Evolutionary conservation across 2,329 filamentous ascomycete genomes (phyloP).

Genomic region (Colletotrichum spaethianum): DNA sequence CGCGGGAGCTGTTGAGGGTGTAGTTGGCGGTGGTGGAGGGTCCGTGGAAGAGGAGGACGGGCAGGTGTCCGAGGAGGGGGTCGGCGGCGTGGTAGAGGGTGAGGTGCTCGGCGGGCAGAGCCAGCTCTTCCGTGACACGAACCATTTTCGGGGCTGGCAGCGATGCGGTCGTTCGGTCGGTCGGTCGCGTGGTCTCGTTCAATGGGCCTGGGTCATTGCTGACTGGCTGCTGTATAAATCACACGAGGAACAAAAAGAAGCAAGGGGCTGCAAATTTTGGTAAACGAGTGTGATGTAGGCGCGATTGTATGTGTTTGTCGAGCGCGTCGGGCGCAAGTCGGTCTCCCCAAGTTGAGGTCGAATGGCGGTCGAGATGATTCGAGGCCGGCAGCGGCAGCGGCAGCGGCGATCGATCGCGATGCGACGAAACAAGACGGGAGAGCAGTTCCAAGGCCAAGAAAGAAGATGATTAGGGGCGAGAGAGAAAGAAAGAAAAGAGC

Average conservation of each 20-base stretch:
- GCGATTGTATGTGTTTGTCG: conserved; percentile 4
- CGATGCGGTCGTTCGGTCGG: conserved; percentile 32
- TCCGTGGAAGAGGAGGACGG: conserved; percentile 92
- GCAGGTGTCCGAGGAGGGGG: conserved; percentile 83
- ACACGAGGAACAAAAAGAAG: conserved; percentile 23
- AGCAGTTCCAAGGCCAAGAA: not conserved
- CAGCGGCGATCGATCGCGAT: conserved; percentile 19
- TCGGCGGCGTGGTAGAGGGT: conserved; percentile 92
- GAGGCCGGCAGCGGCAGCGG: conserved; percentile 7
- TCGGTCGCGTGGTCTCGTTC: conserved; percentile 42
- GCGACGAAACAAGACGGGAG: conserved; percentile 5
- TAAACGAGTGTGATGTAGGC: conserved; percentile 30
- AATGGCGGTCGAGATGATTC: conserved; percentile 24
- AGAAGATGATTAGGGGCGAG: conserved; percentile 19
- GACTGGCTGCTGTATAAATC: conserved; percentile 29
- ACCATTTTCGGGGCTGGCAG: conserved; percentile 76
- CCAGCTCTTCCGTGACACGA: conserved; percentile 83
- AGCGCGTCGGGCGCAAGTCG: conserved; percentile 23
- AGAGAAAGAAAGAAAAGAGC: too few species aligned
- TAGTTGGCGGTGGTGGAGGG: conserved; percentile 91
- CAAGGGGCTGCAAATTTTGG: not conserved
- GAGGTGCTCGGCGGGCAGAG: conserved; percentile 84
- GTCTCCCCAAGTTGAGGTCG: conserved; percentile 2
- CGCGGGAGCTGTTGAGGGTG: conserved; percentile 89
- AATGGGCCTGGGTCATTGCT: conserved; percentile 48